Conservation (phyloP, 495 filamentous ascomycete genomes). For the Lindgomyces ingoldianus region DNA sequence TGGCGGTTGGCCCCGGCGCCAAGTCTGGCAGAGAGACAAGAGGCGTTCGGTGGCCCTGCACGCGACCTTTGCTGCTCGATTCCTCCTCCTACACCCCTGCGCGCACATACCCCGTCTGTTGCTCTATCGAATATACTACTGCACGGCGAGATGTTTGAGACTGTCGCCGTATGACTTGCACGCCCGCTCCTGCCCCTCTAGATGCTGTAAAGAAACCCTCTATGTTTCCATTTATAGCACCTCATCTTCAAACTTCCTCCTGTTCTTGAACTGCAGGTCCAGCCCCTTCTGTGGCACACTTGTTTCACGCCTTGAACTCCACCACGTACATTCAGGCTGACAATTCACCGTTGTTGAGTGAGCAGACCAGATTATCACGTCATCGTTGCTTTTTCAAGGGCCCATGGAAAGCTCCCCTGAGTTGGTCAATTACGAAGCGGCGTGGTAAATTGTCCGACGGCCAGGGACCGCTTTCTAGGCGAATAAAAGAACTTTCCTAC, state of each 20-base stretch:
- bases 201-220: background rate
- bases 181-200: background rate
- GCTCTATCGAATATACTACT: background rate
- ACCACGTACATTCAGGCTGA: background rate
- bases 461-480: background rate
- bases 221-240: slow-evolving; percentile 9
- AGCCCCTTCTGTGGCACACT: slow-evolving; percentile 13
- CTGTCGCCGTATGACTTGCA: slow-evolving; percentile 9
- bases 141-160: slow-evolving; percentile 26
- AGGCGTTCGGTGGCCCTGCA: no score
- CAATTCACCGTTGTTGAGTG: no score
- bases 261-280: background rate
- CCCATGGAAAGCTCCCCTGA: background rate
- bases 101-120: background rate
- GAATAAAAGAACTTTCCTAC: background rate
- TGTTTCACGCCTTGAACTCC: background rate
- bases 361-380: background rate
- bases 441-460: background rate
- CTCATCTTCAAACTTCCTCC: slow-evolving; percentile 19
- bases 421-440: background rate
- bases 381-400: background rate
- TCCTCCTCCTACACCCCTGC: no score
- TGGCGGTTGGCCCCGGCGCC: no score
- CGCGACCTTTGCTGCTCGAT: background rate
- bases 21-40: no score